Evolutionary conservation across 1,284 basidiomycete species (phyloP), one percentile per base, ranked within the genome.

Genomic region (Prillingera fragicola): DNA sequence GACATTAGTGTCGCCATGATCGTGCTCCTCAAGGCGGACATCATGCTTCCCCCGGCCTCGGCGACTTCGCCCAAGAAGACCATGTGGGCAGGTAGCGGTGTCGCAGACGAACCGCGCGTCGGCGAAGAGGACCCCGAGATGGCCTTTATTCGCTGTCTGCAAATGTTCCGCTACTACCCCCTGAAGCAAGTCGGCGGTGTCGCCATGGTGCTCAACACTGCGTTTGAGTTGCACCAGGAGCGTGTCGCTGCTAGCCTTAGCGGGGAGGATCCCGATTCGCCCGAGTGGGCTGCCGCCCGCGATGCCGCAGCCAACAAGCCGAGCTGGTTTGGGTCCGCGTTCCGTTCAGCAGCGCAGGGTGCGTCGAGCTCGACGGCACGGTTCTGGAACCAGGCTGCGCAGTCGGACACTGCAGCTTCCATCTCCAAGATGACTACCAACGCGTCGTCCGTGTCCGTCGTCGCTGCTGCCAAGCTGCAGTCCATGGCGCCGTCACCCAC

Each of bases 1-100:
- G 67, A 70, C 41, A 40, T 68, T 8, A 62, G 59, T 21, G 60
- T 62, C 7, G 62, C 67, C 4, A 58, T 70, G 55, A 47, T 70
- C 2, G 43, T 65, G 14, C 51, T 68, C 13, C 43, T 56, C 21
- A 63, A 66, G 42, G 48, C 53, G 31, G 42, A 41, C 17, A 33
- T 55, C 24, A 36, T 52, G 15, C 32, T 17, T 17, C 55, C 55
- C 3, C 29, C 26, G 8, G 18, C 27, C n/a, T 29, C 17, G n/a
- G 41, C 29, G 4, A 35, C 24, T 8, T 38, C 41, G 9, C 48
- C 48, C 13, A 41, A 41, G 36, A 31, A 27, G 19, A 32, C 37
- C 21, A 37, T 50, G 42, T 54, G 52, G 52, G 25, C 34, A 18
- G 51, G 45, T 3, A 22, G 35, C 5, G 41, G 37, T 23, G 34